These are phyloP conservation scores for Tuber microsphaerosporum DNA, from an alignment of 495 filamentous ascomycete genomes.

Conservation along the genomic window DNA sequence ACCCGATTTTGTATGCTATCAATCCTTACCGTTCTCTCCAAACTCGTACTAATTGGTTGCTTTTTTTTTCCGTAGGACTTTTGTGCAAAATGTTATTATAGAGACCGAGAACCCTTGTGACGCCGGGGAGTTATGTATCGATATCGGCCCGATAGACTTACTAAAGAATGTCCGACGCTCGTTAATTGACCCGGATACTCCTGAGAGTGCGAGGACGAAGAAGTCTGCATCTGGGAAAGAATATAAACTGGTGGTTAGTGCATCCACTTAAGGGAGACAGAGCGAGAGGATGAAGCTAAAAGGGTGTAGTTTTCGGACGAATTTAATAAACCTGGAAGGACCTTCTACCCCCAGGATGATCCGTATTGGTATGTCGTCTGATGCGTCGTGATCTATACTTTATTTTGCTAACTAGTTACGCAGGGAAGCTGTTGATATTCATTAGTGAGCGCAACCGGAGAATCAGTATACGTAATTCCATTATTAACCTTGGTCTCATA, in stretches of 20 bases:
- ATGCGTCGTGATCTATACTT: conserved; percentile 3
- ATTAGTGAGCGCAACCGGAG: conserved; percentile 49
- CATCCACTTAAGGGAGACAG: not conserved
- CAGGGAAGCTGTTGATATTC: conserved; percentile 60
- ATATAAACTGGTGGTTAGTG: conserved; percentile 57
- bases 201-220: conserved; percentile 53
- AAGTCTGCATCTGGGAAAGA: conserved; percentile 54
- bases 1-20: conserved; percentile 60
- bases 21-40: conserved; percentile 3
- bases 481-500: conserved; percentile 17
- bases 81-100: conserved; percentile 44
- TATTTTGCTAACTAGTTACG: conserved; percentile 28
- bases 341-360: conserved; percentile 69
- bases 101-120: conserved; percentile 2
- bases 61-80: conserved; percentile 52
- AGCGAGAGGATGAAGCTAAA: conserved; percentile 6
- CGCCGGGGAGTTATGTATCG: conserved; percentile 48
- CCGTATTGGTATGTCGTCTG: conserved; percentile 50
- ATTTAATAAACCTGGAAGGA: conserved; percentile 62
- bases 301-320: conserved; percentile 63
- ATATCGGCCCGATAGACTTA: conserved; percentile 51
- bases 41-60: not conserved
- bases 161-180: conserved; percentile 57
- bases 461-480: not conserved
- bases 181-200: conserved; percentile 68